Conservation (phyloP, 2,329 filamentous ascomycete genomes). For the Fusarium odoratissimum region DNA sequence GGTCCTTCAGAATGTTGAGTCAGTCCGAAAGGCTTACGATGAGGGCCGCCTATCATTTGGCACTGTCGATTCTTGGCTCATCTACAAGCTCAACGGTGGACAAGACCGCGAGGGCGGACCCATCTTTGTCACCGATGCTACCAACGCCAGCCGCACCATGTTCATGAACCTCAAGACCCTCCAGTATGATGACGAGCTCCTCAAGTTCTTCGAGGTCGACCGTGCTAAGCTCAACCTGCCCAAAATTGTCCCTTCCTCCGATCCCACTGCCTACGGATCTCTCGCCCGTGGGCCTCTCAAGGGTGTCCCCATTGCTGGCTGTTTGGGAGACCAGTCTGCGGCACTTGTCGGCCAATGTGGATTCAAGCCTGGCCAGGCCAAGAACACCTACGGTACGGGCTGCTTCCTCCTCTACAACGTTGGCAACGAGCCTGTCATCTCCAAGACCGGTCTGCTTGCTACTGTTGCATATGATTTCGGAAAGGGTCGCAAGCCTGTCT, state of each 20-base stretch:
- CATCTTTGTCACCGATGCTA: conserved; percentile 84
- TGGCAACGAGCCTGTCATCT: conserved; percentile 85
- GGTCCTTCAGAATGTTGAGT: conserved; percentile 77
- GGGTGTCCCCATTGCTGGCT: conserved; percentile 82
- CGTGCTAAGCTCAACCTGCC: conserved; percentile 77
- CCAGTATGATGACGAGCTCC: conserved; percentile 80
- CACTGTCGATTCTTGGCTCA: conserved; percentile 88
- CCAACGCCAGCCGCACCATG: conserved; percentile 92
- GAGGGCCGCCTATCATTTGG: conserved; percentile 82
- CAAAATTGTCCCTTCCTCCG: conserved; percentile 85
- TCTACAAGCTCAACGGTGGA: conserved; percentile 85
- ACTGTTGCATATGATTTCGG: conserved; percentile 89
- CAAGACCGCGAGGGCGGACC: conserved; percentile 64
- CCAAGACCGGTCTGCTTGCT: conserved; percentile 82
- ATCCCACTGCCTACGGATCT: conserved; percentile 76
- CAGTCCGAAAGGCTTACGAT: conserved; percentile 80
- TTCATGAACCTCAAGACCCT: conserved; percentile 89
- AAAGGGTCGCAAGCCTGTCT: conserved; percentile 69
- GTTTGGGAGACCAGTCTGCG: conserved; percentile 86
- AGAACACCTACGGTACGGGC: conserved; percentile 92
- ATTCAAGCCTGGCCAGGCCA: conserved; percentile 83
- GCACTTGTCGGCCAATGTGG: conserved; percentile 88
- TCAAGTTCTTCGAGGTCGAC: conserved; percentile 82
- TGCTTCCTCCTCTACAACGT: conserved; percentile 93
- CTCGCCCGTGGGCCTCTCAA: conserved; percentile 73